Evolutionary conservation across 257 asterid genomes (phyloP).

Genomic region (Przewalskia tangutica): DNA sequence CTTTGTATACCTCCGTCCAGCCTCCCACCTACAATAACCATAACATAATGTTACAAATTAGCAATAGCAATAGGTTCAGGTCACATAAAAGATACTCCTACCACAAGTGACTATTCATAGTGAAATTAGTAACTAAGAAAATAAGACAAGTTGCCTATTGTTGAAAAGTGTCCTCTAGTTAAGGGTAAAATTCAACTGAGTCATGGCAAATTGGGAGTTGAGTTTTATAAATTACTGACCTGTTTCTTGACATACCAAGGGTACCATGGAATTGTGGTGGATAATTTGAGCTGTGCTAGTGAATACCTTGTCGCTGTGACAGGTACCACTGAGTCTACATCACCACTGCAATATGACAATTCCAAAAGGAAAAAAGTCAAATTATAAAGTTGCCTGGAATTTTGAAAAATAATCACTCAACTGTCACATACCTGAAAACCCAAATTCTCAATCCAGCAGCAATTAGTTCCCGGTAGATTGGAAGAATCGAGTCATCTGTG

Average conservation of each 20-base stretch:
- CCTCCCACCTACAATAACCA: conserved; percentile 58
- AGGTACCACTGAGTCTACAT: conserved; percentile 86
- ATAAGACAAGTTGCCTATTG: no score
- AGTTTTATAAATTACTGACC: conserved; percentile 29
- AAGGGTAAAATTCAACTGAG: no score
- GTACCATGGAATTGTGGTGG: conserved; percentile 65
- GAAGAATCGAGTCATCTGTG: conserved; percentile 76
- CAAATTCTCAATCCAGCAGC: conserved; percentile 85
- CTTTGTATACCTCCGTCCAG: conserved; percentile 81
- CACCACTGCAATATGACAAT: conserved; percentile 45
- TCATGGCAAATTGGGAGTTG: not conserved
- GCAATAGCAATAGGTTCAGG: no score
- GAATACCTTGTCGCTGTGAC: conserved; percentile 89
- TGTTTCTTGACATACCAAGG: conserved; percentile 89
- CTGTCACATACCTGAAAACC: conserved; percentile 63
- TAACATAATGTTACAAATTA: not conserved
- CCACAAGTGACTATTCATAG: no score
- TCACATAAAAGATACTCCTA: no score
- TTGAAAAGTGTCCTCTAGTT: no score
- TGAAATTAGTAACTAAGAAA: no score
- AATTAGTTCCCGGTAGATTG: conserved; percentile 55
- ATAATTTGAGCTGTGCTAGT: conserved; percentile 61
- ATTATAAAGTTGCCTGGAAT: not conserved
- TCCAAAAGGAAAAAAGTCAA: not conserved
- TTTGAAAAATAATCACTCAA: not conserved